phyloP scores from a whole-genome alignment of 2,329 filamentous ascomycete genomes.

The Zarea fungicola region DNA sequence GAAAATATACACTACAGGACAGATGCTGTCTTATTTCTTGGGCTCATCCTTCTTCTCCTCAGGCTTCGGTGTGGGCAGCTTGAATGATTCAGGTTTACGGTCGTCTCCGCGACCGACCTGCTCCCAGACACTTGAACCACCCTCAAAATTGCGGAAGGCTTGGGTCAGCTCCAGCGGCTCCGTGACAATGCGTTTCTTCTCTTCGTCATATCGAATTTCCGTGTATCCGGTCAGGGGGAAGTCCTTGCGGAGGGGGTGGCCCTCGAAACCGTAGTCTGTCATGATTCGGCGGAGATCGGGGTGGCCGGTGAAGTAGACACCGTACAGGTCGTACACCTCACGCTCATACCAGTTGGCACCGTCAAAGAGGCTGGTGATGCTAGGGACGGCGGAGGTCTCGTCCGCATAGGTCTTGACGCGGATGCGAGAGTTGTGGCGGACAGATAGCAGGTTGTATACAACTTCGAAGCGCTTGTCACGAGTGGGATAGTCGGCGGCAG shows the following conservation, averaged over 20 bases:
- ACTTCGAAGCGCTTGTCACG: conserved; percentile 95
- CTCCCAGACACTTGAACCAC: conserved; percentile 69
- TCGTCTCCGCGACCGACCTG: conserved; percentile 64
- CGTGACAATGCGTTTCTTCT: conserved; percentile 99
- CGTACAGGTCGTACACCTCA: conserved; percentile 95
- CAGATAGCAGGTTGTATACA: conserved; percentile 93
- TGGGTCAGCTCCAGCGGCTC: conserved; percentile 97
- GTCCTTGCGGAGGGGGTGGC: conserved; percentile 94
- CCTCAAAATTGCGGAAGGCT: conserved; percentile 97
- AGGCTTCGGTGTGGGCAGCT: conserved; percentile 90
- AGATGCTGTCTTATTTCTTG: conserved; percentile 66
- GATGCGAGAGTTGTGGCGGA: conserved; percentile 94
- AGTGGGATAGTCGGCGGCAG: conserved; percentile 92
- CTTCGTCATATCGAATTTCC: conserved; percentile 95
- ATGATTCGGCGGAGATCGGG: conserved; percentile 95
- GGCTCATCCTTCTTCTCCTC: conserved; percentile 86
- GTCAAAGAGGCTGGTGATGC: conserved; percentile 79
- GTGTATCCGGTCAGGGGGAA: conserved; percentile 98
- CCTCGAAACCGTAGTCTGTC: conserved; percentile 99
- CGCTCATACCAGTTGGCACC: conserved; percentile 99
- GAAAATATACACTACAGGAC: conserved; percentile 27
- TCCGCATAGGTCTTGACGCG: conserved; percentile 98
- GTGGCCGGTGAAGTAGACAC: conserved; percentile 93
- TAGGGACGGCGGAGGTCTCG: conserved; percentile 89
- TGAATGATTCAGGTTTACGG: conserved; percentile 80